Base-by-base conservation (phyloP, 164 flowering plant species). In the Umbellularia californica region DNA sequence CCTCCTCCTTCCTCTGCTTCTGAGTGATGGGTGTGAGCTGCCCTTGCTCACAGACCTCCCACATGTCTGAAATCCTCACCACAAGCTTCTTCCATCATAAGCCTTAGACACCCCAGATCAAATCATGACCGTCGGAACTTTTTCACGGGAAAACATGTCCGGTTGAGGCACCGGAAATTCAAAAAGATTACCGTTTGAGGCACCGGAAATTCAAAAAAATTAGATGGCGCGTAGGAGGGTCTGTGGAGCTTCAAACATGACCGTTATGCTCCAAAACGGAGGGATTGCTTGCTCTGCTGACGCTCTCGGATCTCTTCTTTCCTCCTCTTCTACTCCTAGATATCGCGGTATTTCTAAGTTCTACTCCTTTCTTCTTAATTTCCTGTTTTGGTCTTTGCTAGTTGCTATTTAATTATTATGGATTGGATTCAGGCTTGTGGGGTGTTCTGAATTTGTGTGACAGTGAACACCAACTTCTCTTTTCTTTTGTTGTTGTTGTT, bases 1-100 rank as follows among this genome's bases (percentile, higher is more conserved):
- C 13, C 25, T 35, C 2, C 47, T 41, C 1, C 47, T 1, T 41
- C 47, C 1, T 2, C 47, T 41, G 2, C 81, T 41, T 75, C 86
- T 83, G 90, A 85, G 87, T 83, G 88, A 86, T 90, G 94, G 92
- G 84, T 72, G 89, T 83, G 77, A 80, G 85, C 84, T 60, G 81
- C 83, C 86, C 86, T 22, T 85, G 92, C 77, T 89, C 90, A 72
- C 89, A 86, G 77, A 87, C 90, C 70, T 90, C 91, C 70, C 91
- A 87, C 84, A 91, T 90, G 83, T 88, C 95, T 22, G 89, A 83
- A 72, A 87, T 93, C 86, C 85, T 93, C 87, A 92, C 87, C 86
- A 93, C 98, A 79, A 93, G 98, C 84, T 93, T 93, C 81, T 93
- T 93, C 79, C 98, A 96, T 79, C 96, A 93, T 71, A 93, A 90